These are phyloP conservation scores for Mycena epipterygia DNA, from an alignment of 768 basidiomycete genomes.

Conservation along the genomic window DNA sequence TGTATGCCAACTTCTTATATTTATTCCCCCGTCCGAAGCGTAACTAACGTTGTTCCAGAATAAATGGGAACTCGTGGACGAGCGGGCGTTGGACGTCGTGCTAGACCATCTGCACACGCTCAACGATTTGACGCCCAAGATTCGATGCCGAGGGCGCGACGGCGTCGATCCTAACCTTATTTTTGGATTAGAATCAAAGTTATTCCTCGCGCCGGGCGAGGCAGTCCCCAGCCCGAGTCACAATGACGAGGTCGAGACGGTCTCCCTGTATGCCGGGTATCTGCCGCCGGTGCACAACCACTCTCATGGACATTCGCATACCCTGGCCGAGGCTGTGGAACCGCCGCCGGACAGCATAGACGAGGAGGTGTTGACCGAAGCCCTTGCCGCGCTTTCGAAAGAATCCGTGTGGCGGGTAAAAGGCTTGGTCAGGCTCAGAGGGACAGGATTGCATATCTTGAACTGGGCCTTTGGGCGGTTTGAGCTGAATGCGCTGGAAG, in stretches of 20 bases:
- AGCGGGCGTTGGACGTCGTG: slow-evolving; percentile 83
- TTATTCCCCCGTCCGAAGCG: background rate
- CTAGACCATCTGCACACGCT: slow-evolving; percentile 90
- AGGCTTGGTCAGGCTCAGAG: slow-evolving; percentile 77
- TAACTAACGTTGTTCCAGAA: slow-evolving; percentile 63
- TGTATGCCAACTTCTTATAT: slow-evolving; percentile 60
- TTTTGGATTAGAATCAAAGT: slow-evolving; percentile 91
- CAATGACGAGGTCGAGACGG: slow-evolving; percentile 90
- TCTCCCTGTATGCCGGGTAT: slow-evolving; percentile 69
- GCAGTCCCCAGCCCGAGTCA: slow-evolving; percentile 52
- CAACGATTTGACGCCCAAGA: slow-evolving; percentile 91
- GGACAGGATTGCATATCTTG: slow-evolving; percentile 65
- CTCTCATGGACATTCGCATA: slow-evolving; percentile 32
- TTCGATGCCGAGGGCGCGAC: slow-evolving; percentile 72
- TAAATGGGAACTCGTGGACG: slow-evolving; percentile 91
- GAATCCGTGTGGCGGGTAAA: slow-evolving; percentile 88
- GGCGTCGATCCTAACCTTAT: slow-evolving; percentile 85
- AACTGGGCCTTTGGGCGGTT: slow-evolving; percentile 97
- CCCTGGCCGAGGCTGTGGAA: slow-evolving; percentile 11
- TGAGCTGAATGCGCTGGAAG: slow-evolving; percentile 62
- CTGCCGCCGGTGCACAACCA: slow-evolving; percentile 35
- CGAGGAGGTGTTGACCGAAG: slow-evolving; percentile 55
- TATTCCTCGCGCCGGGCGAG: slow-evolving; percentile 60
- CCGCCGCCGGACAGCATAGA: slow-evolving; percentile 49
- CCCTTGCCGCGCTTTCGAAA: slow-evolving; percentile 69